phyloP scores from a whole-genome alignment of 2,329 filamentous ascomycete genomes.

The Cladophialophora immunda region DNA sequence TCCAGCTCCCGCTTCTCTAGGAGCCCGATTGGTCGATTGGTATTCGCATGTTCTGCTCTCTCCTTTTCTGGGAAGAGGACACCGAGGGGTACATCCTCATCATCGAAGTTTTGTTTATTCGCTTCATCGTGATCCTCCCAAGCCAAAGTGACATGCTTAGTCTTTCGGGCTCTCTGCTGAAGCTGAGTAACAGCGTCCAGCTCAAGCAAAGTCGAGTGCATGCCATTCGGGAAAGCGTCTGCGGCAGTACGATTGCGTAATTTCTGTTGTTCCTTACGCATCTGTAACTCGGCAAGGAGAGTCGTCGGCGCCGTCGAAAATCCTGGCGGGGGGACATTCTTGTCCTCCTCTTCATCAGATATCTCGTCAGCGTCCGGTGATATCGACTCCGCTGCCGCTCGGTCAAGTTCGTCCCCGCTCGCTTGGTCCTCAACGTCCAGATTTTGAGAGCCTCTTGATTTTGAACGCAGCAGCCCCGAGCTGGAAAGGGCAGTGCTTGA shows the following conservation, averaged over 20 bases:
- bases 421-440: slow-evolving; percentile 32
- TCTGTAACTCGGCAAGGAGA: slow-evolving; percentile 86
- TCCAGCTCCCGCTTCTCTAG: slow-evolving; percentile 80
- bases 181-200: slow-evolving; percentile 89
- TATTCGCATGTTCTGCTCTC: slow-evolving; percentile 44
- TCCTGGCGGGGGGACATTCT: slow-evolving; percentile 54
- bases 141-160: slow-evolving; percentile 82
- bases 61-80: slow-evolving; percentile 71
- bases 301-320: slow-evolving; percentile 84
- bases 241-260: slow-evolving; percentile 75
- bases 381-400: slow-evolving; percentile 36
- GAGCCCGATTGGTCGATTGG: slow-evolving; percentile 53
- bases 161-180: slow-evolving; percentile 76
- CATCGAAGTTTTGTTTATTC: slow-evolving; percentile 64
- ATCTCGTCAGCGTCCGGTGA: slow-evolving; percentile 40
- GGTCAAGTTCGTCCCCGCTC: slow-evolving; percentile 38
- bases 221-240: slow-evolving; percentile 73
- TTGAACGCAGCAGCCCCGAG: slow-evolving; percentile 34
- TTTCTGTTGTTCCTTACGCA: slow-evolving; percentile 89
- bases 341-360: slow-evolving; percentile 53
- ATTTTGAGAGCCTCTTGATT: slow-evolving; percentile 31
- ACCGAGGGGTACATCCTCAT: slow-evolving; percentile 88
- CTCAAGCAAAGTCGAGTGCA: slow-evolving; percentile 89
- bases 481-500: slow-evolving; percentile 39
- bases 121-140: slow-evolving; percentile 77